Conservation (phyloP, 441 rosid genomes). For the Rhodomyrtus psidioides region DNA sequence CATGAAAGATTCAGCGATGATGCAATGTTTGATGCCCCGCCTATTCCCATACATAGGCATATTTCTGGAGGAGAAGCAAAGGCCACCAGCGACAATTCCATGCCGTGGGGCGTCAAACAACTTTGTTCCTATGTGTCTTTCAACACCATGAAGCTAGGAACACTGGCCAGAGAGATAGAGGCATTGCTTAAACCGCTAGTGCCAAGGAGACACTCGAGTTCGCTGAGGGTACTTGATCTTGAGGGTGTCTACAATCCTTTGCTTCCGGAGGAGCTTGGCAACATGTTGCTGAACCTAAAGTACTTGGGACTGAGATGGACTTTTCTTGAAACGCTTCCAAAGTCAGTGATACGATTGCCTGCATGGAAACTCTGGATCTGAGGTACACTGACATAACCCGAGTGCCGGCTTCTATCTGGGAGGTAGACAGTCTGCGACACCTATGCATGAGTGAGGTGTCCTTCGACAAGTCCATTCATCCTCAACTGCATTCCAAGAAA, state of each 20-base stretch:
- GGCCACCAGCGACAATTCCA: accelerated
- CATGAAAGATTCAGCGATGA: neutral
- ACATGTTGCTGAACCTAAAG: neutral
- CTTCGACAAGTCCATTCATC: neutral
- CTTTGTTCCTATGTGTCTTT: neutral
- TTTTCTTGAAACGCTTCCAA: neutral
- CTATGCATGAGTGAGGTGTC: neutral
- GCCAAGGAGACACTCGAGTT: neutral
- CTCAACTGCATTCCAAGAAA: neutral
- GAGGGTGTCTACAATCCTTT: neutral
- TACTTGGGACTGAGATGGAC: neutral
- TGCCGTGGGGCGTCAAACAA: accelerated
- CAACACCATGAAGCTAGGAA: neutral
- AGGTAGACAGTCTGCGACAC: neutral
- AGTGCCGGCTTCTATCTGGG: neutral
- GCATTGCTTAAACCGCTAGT: neutral
- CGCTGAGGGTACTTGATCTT: neutral
- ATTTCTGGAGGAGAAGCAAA: neutral
- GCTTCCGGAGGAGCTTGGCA: neutral
- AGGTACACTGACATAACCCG: neutral
- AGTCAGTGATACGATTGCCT: neutral
- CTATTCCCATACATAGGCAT: neutral
- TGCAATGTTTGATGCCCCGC: neutral
- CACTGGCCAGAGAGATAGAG: neutral
- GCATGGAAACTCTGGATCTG: neutral